Conservation (phyloP, 2,329 filamentous ascomycete species). For the Fusarium agapanthi region DNA sequence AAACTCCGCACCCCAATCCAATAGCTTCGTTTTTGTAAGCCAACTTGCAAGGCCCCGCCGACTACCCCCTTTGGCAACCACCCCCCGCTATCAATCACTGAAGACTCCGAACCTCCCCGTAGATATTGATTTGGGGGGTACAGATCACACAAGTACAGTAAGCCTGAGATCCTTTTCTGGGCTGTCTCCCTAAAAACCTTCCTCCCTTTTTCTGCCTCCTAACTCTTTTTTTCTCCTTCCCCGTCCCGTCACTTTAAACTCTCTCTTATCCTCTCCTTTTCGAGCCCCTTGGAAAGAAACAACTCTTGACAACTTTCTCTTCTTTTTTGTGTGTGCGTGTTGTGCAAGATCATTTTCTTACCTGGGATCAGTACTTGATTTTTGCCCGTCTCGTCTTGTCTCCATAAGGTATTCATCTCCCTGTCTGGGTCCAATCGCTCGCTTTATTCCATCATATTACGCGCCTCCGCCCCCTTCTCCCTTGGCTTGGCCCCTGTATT, state of each 20-base stretch:
- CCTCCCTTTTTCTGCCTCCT: conserved; percentile 15
- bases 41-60: not conserved
- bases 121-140: conserved; percentile 10
- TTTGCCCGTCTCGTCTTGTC: conserved; percentile 16
- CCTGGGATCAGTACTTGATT: not conserved
- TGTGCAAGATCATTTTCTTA: not conserved
- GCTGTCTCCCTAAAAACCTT: conserved; percentile 11
- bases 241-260: not conserved
- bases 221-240: not conserved
- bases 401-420: conserved; percentile 24
- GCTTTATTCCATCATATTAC: conserved; percentile 29
- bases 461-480: conserved; percentile 24
- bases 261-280: conserved; percentile 11
- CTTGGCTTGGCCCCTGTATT: conserved; percentile 33
- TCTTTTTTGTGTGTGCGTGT: not conserved
- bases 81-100: conserved; percentile 18
- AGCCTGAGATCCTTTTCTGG: conserved; percentile 17
- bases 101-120: conserved; percentile 18
- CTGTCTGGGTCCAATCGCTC: conserved; percentile 32
- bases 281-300: not conserved
- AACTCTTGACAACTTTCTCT: not conserved
- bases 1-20: not conserved
- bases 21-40: not conserved
- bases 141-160: conserved; percentile 16
- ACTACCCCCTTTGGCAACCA: not conserved